A percentile compares a stretch with the other conserved stretches of the same genome.
Evolutionary conservation across 345 rosid species (phyloP).

Genomic region (Acer saccharum): DNA sequence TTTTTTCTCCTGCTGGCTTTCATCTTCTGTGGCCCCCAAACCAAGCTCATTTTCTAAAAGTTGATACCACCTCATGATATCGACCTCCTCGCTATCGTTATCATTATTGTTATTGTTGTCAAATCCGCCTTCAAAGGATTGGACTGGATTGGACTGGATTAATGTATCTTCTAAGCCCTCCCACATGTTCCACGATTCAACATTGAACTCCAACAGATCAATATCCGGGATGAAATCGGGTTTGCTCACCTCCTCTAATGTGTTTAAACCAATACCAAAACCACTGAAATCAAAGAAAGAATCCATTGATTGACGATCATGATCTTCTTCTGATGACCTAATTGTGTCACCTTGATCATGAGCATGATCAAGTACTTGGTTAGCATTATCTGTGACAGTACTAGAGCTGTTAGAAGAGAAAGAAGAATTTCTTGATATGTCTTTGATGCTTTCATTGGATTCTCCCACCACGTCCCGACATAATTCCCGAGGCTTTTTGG

Average conservation of each 20-base stretch:
- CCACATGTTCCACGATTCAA: constrained; percentile 73
- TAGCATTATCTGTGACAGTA: constrained; percentile 11
- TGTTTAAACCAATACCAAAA: constrained; percentile 2
- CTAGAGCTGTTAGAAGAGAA: constrained; percentile 42
- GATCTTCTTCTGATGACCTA: constrained; percentile 8
- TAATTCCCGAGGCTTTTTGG: constrained; percentile 21
- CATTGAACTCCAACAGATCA: constrained; percentile 53
- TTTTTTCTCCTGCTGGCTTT: constrained; percentile 19
- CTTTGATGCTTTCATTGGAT: constrained; percentile 9
- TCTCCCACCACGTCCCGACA: not conserved
- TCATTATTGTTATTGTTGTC: constrained; percentile 16
- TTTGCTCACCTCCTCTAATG: constrained; percentile 63
- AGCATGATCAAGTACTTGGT: constrained; percentile 18
- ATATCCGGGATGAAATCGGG: constrained; percentile 33
- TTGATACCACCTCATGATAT: constrained; percentile 55
- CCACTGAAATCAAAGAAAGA: constrained; percentile 14
- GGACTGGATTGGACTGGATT: constrained; percentile 23
- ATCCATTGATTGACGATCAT: not conserved
- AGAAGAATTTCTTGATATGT: constrained; percentile 36
- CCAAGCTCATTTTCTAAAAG: constrained; percentile 71
- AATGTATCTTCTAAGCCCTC: constrained; percentile 43
- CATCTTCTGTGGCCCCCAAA: constrained; percentile 36
- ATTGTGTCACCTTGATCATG: not conserved
- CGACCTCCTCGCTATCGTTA: constrained; percentile 33
- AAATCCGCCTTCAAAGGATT: constrained; percentile 10